Evolutionary conservation across 208 protist species (phyloP).

Genomic region (Wallacemonas sp.): DNA sequence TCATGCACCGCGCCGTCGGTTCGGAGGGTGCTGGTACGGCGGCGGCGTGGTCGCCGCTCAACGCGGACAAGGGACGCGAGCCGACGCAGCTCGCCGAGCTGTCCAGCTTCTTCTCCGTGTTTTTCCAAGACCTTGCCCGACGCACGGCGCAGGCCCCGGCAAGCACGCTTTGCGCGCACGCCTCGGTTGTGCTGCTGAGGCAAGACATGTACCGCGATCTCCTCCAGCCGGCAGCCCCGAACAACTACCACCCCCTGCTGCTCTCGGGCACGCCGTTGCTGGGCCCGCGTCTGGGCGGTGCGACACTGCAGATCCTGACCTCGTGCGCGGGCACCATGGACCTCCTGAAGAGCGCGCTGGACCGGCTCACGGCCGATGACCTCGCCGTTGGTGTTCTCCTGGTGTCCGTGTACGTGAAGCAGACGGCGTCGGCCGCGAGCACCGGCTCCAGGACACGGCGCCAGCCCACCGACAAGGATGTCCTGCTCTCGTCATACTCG

Average conservation of each 20-base stretch:
- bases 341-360: conserved; percentile 14
- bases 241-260: conserved; percentile 14
- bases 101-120: conserved; percentile 24
- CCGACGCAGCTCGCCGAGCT: conserved; percentile 18
- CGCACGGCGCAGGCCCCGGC: neutral
- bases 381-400: conserved; percentile 27
- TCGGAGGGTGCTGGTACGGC: neutral
- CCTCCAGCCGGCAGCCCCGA: conserved; percentile 13
- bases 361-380: conserved; percentile 24
- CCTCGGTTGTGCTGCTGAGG: conserved; percentile 44
- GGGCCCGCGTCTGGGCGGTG: conserved; percentile 22
- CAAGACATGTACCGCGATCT: conserved; percentile 47
- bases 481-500: conserved; percentile 40
- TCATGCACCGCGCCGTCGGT: conserved; percentile 2
- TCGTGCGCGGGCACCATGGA: conserved; percentile 16
- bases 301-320: conserved; percentile 20
- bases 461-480: conserved; percentile 21
- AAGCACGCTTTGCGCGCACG: conserved; percentile 20
- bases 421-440: conserved; percentile 1
- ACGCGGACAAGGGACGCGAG: no score
- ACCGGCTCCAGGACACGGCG: neutral
- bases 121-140: conserved; percentile 15
- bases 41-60: no score
- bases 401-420: conserved; percentile 28
- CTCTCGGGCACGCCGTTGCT: conserved; percentile 39